Evolutionary conservation across 1,284 basidiomycete genomes (phyloP), one percentile per base, ranked within the genome.

Genomic region (Ustilago cynodontis): DNA sequence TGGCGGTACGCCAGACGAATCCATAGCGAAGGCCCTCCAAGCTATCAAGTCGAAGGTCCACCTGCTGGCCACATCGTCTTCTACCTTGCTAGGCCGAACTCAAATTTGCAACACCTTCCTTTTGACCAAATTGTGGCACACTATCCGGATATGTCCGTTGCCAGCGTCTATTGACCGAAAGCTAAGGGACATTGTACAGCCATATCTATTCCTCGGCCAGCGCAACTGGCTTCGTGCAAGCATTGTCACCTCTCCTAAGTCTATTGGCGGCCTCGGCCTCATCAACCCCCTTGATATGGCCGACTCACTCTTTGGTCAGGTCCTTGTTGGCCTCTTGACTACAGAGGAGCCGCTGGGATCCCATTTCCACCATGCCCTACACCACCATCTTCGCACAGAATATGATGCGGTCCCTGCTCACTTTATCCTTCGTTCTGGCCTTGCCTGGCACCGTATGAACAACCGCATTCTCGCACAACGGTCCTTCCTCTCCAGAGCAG

Each of bases 71-170:
- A 33, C 51, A n/a, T 14, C 51, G 7, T 2, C 22, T 16, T 28
- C 59, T 10, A 53, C 35, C 3, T 47, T 61, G 13, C n/a, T 61
- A 29, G 59, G 50, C 18, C 33, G 51, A 3, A 39, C 33, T 11
- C 59, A 43, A 14, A 61, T 61, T 16, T 52, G 37, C 59, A 61
- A 61, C 51, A 26, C 50, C n/a, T 53, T 61, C 50, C 35, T 61
- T 7, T 31, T 61, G 2, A 16, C 59, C 37, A 52, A 53, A 20
- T 47, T 61, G 37, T 61, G 59, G 59, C 59, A 61, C n/a, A 13
- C 37, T 16, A 53, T 61, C 22, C 35, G 59, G 6, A 26, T 61
- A 28, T 61, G 59, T 24, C 59, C 51, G 8, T 3, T 61, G 7
- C 49, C 59, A 10, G 7, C 18, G 2, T n/a, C 50, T 20, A n/a